Percentiles rank a stretch among this genome's conserved stretches.
phyloP scores from a whole-genome alignment of 1,284 basidiomycete genomes.

The Singerocomus inundabilis region DNA sequence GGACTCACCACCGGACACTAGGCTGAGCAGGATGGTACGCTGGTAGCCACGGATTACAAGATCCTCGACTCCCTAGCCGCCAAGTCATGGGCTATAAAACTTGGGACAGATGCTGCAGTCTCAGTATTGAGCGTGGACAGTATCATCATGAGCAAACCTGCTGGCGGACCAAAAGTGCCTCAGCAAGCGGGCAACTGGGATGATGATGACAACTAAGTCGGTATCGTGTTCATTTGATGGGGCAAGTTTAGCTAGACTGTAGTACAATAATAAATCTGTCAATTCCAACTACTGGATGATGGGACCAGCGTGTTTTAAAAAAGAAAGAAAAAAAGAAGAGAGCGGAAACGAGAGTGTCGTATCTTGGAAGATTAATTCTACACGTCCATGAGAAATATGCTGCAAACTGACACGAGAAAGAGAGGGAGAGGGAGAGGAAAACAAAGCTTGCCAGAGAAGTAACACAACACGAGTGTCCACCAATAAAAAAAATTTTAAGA shows the following conservation, averaged over 20 bases:
- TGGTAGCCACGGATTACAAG: constrained; percentile 58
- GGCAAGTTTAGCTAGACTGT: constrained; percentile 17
- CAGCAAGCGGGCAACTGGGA: constrained; percentile 85
- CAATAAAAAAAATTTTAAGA: constrained; percentile 10
- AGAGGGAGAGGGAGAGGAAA: background rate
- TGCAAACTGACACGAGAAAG: constrained; percentile 5
- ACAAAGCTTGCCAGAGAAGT: constrained; percentile 6
- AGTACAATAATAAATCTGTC: constrained; percentile 32
- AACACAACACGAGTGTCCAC: constrained; percentile 28
- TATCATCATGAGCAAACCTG: constrained; percentile 97
- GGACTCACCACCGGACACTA: constrained; percentile 30
- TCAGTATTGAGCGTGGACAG: constrained; percentile 94
- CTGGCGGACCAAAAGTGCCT: constrained; percentile 82
- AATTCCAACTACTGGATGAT: constrained; percentile 24
- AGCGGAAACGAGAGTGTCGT: constrained; percentile 2
- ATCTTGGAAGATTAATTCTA: constrained; percentile 13
- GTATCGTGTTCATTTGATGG: constrained; percentile 13
- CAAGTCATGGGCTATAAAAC: constrained; percentile 86
- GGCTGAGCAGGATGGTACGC: constrained; percentile 76
- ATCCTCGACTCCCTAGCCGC: constrained; percentile 86
- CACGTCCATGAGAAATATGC: constrained; percentile 35
- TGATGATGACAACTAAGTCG: constrained; percentile 52
- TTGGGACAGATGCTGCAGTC: constrained; percentile 92
- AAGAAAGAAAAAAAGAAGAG: constrained; percentile 1
- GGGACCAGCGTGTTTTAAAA: constrained; percentile 10